A percentile compares a stretch with the other conserved stretches of the same genome.
Conservation (phyloP, 176 grass and related monocot species). For the Bolboschoenus planiculmis region DNA sequence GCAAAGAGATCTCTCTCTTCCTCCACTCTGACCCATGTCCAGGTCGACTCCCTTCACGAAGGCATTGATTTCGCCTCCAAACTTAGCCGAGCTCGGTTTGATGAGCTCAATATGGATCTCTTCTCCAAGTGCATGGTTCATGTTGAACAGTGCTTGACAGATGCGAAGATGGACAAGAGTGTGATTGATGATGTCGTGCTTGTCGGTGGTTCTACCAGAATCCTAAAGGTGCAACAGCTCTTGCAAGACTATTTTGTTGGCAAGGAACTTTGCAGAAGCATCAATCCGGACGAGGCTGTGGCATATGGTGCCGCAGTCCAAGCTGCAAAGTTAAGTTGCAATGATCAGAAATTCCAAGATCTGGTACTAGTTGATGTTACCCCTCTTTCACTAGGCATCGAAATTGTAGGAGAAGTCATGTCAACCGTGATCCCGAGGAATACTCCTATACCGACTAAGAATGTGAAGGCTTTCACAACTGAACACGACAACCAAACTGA, state of each 20-base stretch:
- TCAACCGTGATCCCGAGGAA: conserved; percentile 48
- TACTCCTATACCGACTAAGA: conserved; percentile 65
- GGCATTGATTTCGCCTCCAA: conserved; percentile 58
- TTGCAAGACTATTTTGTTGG: conserved; percentile 61
- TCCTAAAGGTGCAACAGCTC: conserved; percentile 71
- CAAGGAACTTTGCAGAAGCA: conserved; percentile 72
- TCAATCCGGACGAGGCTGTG: conserved; percentile 85
- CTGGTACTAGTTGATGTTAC: conserved; percentile 59
- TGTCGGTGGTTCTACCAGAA: conserved; percentile 57
- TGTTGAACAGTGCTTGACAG: conserved; percentile 52
- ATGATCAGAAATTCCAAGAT: conserved; percentile 54
- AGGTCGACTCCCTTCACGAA: conserved; percentile 55
- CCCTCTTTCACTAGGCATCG: conserved; percentile 52
- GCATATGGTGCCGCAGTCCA: conserved; percentile 59
- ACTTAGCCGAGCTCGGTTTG: conserved; percentile 55
- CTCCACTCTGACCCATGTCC: conserved; percentile 39
- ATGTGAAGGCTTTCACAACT: not conserved
- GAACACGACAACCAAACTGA: too few species aligned
- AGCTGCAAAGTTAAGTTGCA: conserved; percentile 50
- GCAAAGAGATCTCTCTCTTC: conserved; percentile 64
- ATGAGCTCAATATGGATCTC: conserved; percentile 72
- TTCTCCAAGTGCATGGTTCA: conserved; percentile 63
- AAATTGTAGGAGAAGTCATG: conserved; percentile 40
- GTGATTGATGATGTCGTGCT: conserved; percentile 57
- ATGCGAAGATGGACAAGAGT: conserved; percentile 64